These are phyloP conservation scores for Eimeria acervulina DNA, from an alignment of 169 alveolate genomes.

Conservation along the genomic window DNA sequence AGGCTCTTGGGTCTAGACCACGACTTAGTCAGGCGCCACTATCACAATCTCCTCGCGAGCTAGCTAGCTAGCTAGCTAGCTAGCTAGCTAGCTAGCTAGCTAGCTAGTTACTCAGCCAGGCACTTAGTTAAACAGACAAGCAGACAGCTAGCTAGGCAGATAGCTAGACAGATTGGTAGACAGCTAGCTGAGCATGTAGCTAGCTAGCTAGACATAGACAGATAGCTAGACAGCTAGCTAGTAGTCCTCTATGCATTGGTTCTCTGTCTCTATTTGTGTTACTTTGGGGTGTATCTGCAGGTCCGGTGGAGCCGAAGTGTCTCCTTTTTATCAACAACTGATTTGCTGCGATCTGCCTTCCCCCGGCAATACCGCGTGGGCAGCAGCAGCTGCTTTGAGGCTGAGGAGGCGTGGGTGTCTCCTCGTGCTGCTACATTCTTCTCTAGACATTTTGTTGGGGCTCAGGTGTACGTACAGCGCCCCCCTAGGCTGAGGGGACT, in stretches of 20 bases:
- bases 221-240: too few relatives aligned
- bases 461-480: constrained; percentile 62
- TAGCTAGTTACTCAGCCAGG: too few relatives aligned
- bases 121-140: too few relatives aligned
- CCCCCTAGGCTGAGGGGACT: constrained; percentile 33
- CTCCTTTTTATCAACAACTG: neutral
- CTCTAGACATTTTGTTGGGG: neutral
- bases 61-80: constrained; percentile 61
- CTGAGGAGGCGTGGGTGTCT: constrained; percentile 38
- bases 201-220: too few relatives aligned
- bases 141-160: too few relatives aligned
- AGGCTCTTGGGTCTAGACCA: constrained; percentile 85
- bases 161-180: too few relatives aligned
- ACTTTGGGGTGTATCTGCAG: neutral
- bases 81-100: constrained; percentile 10
- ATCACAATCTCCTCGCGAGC: neutral
- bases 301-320: constrained; percentile 8
- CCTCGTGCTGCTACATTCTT: constrained; percentile 22
- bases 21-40: constrained; percentile 82
- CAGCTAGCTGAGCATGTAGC: too few relatives aligned
- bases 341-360: constrained; percentile 2
- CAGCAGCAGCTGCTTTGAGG: constrained; percentile 54
- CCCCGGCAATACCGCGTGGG: constrained; percentile 26
- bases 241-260: too few relatives aligned
- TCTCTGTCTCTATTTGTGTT: neutral